Evolutionary conservation across 2,329 filamentous ascomycete genomes (phyloP), one percentile per base, ranked within the genome.

Genomic region (Penicillium griseofulvum): DNA sequence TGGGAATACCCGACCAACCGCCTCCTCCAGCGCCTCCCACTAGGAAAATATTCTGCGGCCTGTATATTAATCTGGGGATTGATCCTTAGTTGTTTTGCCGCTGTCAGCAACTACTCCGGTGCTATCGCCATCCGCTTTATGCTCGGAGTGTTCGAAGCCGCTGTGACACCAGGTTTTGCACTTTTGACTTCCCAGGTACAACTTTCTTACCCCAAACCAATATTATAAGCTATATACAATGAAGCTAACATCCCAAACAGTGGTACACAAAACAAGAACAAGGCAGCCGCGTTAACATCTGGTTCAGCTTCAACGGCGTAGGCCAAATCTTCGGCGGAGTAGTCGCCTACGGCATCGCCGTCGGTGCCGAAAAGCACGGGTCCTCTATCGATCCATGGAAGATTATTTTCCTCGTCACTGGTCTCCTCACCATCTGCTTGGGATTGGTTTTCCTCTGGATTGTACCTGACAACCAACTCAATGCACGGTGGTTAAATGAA

Each of bases 221-320:
- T 22, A 4, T 4, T 5, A 1, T 22, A 4, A 34, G 1, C 16
- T 19, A 24, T 2, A 19, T 5, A 14, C 8, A 19, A 22, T 22
- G 28, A 19, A 39, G 17, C 26, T 54, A 14, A 49, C 19, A 38
- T 17, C n/a, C 12, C 3, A 31, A 16, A 8, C 34, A 88, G 72
- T 90, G 87, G 87, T 90, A 89, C 63, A 89, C 87, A 1, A 85
- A 85, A 68, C 78, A 78, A 51, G 87, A 90, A 67, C 87, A 89
- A 72, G 84, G 83, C 1, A 74, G 78, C 0, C 76, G 87, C 9
- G 83, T 82, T 1, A 82, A 81, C 4, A 81, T 88, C 52, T 90
- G 87, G 87, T 89, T 88, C 72, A 81, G 76, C 47, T 88, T 87
- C 74, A 87, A 87, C 58, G 85, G 85, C 2, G 81, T 81, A 49